These are phyloP conservation scores for Globisporangium paroecandrum DNA, from an alignment of 352 stramenopile genomes.

Conservation along the genomic window DNA sequence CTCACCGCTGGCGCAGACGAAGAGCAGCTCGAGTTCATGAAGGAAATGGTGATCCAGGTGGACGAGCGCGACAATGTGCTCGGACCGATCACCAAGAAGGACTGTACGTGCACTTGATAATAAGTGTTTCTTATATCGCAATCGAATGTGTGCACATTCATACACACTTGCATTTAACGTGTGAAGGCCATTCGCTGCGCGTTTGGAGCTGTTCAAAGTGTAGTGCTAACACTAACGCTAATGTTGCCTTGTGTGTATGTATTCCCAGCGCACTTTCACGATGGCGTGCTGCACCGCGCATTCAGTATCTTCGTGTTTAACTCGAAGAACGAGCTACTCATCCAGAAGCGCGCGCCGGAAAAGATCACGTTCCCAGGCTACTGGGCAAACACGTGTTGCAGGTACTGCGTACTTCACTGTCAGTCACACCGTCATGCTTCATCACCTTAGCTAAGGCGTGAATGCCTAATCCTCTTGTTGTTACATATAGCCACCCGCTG, in stretches of 20 bases:
- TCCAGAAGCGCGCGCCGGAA: slow-evolving; percentile 89
- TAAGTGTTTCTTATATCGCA: not conserved
- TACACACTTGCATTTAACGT: not conserved
- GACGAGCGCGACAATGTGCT: slow-evolving; percentile 79
- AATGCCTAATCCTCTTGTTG: too few species aligned
- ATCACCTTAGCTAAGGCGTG: too few species aligned
- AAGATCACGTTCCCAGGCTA: slow-evolving; percentile 99
- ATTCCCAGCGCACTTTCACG: slow-evolving; percentile 59
- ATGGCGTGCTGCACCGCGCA: slow-evolving; percentile 75
- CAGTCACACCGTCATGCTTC: too few species aligned
- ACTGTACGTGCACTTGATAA: slow-evolving; percentile 29
- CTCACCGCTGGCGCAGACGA: slow-evolving; percentile 64
- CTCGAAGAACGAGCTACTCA: slow-evolving; percentile 78
- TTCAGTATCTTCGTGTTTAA: slow-evolving; percentile 89
- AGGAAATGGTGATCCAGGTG: slow-evolving; percentile 89
- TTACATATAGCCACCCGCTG: slow-evolving; percentile 87
- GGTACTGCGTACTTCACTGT: slow-evolving; percentile 18
- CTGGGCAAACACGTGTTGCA: slow-evolving; percentile 99
- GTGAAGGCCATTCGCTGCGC: not conserved
- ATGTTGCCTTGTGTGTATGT: not conserved
- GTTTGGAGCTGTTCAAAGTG: not conserved
- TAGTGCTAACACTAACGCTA: not conserved
- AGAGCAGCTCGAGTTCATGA: slow-evolving; percentile 87
- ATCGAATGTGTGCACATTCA: not conserved
- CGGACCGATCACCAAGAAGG: slow-evolving; percentile 86